phyloP scores from a whole-genome alignment of 2,329 filamentous ascomycete species.

The Colletotrichum cordylinicola region DNA sequence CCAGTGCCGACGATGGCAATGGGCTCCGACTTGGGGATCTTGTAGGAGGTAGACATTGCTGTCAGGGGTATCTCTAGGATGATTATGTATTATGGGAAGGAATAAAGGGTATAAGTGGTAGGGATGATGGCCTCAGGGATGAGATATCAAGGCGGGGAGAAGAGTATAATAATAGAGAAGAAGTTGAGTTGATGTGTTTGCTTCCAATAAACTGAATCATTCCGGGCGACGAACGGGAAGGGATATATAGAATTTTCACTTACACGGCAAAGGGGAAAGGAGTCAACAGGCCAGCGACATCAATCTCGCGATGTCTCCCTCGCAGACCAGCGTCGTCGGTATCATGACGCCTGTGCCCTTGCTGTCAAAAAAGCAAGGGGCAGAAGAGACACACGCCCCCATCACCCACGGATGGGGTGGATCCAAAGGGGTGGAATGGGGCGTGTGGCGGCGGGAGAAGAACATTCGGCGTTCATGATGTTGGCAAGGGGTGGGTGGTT shows the following conservation, averaged over 20 bases:
- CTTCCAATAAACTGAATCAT: background rate
- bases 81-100: conserved; percentile 10
- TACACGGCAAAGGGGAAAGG: background rate
- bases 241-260: conserved; percentile 15
- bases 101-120: background rate
- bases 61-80: conserved; percentile 12
- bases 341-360: background rate
- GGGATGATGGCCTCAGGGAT: background rate
- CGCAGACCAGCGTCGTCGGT: background rate
- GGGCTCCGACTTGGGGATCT: conserved; percentile 31
- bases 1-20: conserved; percentile 46
- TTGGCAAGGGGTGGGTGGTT: background rate
- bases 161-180: conserved; percentile 18
- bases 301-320: conserved; percentile 12
- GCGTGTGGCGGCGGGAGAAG: background rate
- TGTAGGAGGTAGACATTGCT: conserved; percentile 23
- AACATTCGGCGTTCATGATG: conserved; percentile 13
- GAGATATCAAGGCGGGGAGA: background rate
- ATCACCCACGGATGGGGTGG: background rate
- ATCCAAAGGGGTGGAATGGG: background rate
- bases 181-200: background rate
- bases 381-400: background rate
- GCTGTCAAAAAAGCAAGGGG: conserved; percentile 12
- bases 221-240: background rate
- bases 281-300: background rate